Percentiles rank a stretch among this genome's conserved stretches.
These are phyloP conservation scores for Magnolia kwangsiensis DNA, from an alignment of 164 flowering plant genomes.

Conservation along the genomic window DNA sequence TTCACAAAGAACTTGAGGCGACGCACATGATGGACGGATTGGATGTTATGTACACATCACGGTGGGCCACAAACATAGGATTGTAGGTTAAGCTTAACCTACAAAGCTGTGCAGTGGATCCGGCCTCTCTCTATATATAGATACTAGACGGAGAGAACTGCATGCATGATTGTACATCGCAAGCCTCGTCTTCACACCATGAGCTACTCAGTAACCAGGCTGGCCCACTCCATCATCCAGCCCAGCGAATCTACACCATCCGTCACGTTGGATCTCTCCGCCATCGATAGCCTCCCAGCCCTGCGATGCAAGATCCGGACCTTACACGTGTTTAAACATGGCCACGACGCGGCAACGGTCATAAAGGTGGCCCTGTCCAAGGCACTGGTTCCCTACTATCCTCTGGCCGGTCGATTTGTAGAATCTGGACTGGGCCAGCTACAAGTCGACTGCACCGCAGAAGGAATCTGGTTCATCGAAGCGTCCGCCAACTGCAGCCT, in stretches of 20 bases:
- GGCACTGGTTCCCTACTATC: conserved; percentile 66
- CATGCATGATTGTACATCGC: too few species aligned
- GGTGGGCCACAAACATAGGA: too few species aligned
- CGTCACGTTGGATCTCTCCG: conserved; percentile 36
- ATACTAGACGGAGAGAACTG: background rate
- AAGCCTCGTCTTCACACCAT: conserved; percentile 11
- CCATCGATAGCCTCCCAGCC: conserved; percentile 40
- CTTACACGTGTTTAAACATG: conserved; percentile 47
- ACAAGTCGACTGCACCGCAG: conserved; percentile 42
- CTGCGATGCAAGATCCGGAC: conserved; percentile 45
- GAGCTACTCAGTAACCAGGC: conserved; percentile 36
- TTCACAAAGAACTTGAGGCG: too few species aligned
- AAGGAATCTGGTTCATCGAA: conserved; percentile 60
- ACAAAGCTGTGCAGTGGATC: background rate
- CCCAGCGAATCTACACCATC: conserved; percentile 43
- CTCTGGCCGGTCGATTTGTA: conserved; percentile 56
- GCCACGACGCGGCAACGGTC: conserved; percentile 28
- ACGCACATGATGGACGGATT: too few species aligned
- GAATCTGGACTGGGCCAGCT: conserved; percentile 24
- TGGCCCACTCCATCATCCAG: conserved; percentile 23
- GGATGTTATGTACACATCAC: too few species aligned
- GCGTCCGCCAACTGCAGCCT: conserved; percentile 46
- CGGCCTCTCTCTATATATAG: background rate
- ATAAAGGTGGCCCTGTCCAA: conserved; percentile 47
- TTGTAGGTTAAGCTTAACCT: too few species aligned